Evolutionary conservation across 768 basidiomycete genomes (phyloP).

Genomic region (Leucosporidium scottii): DNA sequence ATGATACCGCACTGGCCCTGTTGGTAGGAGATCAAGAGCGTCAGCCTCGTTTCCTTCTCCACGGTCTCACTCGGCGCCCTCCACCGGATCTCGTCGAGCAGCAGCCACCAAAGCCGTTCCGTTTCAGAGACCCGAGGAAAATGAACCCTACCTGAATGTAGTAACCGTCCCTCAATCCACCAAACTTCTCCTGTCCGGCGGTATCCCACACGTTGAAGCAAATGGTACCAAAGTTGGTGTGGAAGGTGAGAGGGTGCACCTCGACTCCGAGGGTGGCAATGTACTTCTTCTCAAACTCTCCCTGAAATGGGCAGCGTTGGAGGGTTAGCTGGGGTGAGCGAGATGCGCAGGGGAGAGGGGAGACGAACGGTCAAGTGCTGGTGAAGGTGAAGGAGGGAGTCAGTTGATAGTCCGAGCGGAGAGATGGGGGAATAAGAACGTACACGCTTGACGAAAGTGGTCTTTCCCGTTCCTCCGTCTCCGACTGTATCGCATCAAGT

Average conservation of each 20-base stretch:
- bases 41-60: background rate
- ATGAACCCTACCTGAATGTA: slow-evolving; percentile 65
- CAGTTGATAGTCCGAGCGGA: background rate
- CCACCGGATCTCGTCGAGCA: background rate
- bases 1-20: slow-evolving; percentile 99
- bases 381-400: background rate
- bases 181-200: slow-evolving; percentile 99
- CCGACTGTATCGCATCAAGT: slow-evolving; percentile 48
- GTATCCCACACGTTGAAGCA: slow-evolving; percentile 99
- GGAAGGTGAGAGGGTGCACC: slow-evolving; percentile 88
- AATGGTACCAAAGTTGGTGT: slow-evolving; percentile 98
- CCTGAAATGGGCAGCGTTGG: slow-evolving; percentile 38
- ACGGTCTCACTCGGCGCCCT: background rate
- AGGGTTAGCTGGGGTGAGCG: background rate
- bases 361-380: slow-evolving; percentile 33
- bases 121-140: slow-evolving; percentile 4
- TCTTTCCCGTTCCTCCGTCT: slow-evolving; percentile 86
- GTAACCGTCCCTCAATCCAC: slow-evolving; percentile 94
- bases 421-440: background rate
- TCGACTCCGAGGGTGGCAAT: slow-evolving; percentile 95
- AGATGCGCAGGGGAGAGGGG: background rate
- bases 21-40: slow-evolving; percentile 59
- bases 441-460: slow-evolving; percentile 33
- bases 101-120: slow-evolving; percentile 29
- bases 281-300: slow-evolving; percentile 98